Conservation (phyloP, 805 yeast species). For the Saturnispora saitoi region DNA sequence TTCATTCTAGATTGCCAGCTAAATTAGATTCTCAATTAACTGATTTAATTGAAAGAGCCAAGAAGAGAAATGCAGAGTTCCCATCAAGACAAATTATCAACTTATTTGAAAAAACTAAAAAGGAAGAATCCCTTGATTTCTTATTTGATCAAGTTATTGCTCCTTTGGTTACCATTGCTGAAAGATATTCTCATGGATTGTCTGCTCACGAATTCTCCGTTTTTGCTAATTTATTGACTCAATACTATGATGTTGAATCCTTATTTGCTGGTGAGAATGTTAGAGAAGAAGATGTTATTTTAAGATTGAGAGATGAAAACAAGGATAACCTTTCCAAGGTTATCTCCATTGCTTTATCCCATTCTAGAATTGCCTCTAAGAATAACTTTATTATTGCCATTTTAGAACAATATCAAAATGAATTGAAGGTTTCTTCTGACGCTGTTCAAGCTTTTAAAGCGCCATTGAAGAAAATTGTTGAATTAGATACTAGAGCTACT, state of each 20-base stretch:
- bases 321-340: constrained; percentile 68
- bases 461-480: constrained; percentile 71
- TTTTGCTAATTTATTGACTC: constrained; percentile 58
- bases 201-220: constrained; percentile 75
- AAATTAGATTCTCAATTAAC: constrained; percentile 63
- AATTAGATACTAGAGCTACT: constrained; percentile 80
- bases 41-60: constrained; percentile 57
- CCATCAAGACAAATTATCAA: constrained; percentile 83
- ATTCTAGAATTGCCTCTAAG: constrained; percentile 87
- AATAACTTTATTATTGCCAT: constrained; percentile 84
- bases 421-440: constrained; percentile 62
- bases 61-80: constrained; percentile 68
- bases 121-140: constrained; percentile 39
- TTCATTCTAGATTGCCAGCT: constrained; percentile 82
- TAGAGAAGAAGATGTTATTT: constrained; percentile 83
- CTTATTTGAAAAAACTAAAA: constrained; percentile 52
- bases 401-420: constrained; percentile 70
- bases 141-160: constrained; percentile 52
- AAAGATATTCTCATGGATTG: constrained; percentile 64
- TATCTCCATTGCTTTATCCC: constrained; percentile 69
- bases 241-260: constrained; percentile 71
- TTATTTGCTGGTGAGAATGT: constrained; percentile 67
- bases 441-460: constrained; percentile 60
- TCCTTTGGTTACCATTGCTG: constrained; percentile 68
- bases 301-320: constrained; percentile 81